Percentiles rank a stretch among this genome's conserved stretches.
Evolutionary conservation across 1,284 basidiomycete species (phyloP).

Genomic region (Phellinidium pouzarii): DNA sequence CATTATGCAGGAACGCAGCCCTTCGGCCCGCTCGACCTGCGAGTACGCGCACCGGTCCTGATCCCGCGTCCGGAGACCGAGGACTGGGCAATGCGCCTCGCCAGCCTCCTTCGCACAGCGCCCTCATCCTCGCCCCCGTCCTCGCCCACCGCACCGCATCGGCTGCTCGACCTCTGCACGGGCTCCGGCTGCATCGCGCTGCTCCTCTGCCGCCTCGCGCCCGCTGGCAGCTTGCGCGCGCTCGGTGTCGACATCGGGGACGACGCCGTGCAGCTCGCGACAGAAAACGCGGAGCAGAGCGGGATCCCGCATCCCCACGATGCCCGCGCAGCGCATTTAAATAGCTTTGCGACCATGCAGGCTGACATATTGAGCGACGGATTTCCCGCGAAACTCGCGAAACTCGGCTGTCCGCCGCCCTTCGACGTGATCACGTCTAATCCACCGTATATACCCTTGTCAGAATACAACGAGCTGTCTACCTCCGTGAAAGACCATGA

Average conservation of each 20-base stretch:
- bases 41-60: constrained; percentile 68
- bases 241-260: constrained; percentile 69
- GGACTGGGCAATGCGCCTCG: constrained; percentile 61
- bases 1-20: constrained; percentile 69
- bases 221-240: constrained; percentile 42
- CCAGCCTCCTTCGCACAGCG: constrained; percentile 37
- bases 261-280: constrained; percentile 63
- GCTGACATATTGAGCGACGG: constrained; percentile 41
- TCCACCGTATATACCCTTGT: constrained; percentile 83
- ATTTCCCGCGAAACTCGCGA: constrained; percentile 29
- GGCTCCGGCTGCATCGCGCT: constrained; percentile 87
- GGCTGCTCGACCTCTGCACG: constrained; percentile 81
- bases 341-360: constrained; percentile 42
- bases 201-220: constrained; percentile 61
- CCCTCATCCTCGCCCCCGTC: no score
- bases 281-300: constrained; percentile 54
- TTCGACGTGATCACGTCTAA: constrained; percentile 84
- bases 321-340: constrained; percentile 21
- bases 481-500: constrained; percentile 71
- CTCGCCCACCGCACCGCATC: no score
- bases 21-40: constrained; percentile 75
- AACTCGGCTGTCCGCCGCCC: constrained; percentile 31
- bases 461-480: constrained; percentile 60
- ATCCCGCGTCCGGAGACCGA: constrained; percentile 94
- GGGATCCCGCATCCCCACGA: constrained; percentile 28